Evolutionary conservation across 1,284 basidiomycete genomes (phyloP), one percentile per base, ranked within the genome.

Genomic region (Rhodofomes roseus): DNA sequence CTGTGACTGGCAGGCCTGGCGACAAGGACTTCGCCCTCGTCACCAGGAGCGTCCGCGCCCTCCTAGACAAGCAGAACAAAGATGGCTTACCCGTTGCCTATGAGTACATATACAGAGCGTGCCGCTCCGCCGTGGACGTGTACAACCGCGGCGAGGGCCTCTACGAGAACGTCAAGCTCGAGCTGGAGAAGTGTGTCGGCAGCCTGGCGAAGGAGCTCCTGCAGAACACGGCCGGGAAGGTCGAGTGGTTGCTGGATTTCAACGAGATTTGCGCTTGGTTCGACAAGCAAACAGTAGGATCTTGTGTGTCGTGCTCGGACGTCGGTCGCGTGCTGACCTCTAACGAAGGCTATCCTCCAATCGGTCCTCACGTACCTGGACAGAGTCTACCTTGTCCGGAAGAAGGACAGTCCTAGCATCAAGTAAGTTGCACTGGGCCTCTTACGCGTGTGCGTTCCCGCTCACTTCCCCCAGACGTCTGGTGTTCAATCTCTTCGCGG

Each of bases 341-440:
- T 18, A n/a, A 31, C 62, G 7, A 56, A 88, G 85, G 71, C 71
- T 4, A 70, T 87, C 9, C 65, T 90, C 9, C 73, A 79, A 63
- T 85, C 84, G 0, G 68, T 89, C 23, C 68, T 89, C 59, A 81
- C 87, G 0, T 86, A 85, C 65, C 73, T 90, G 44, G 86, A 90
- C 66, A 83, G 86, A 66, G 75, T 76, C 0, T 87, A 86, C 63
- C 72, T 85, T 1, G 67, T 68, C 2, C 73, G 78, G 57, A 71
- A 74, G 31, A 67, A 73, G 39, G 62, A 71, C 8, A 61, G 75
- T 8, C 59, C 65, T 16, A 71, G 68, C 22, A 80, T 85, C 44
- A 78, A 69, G 86, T 86, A 63, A 55, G 62, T 66, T 40, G 20
- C 54, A 44, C 1, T 23, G 12, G 46, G 6, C 48, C 12, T 41